Conservation (phyloP, 129 eudicot genomes). For the Artemisia tridentata region DNA sequence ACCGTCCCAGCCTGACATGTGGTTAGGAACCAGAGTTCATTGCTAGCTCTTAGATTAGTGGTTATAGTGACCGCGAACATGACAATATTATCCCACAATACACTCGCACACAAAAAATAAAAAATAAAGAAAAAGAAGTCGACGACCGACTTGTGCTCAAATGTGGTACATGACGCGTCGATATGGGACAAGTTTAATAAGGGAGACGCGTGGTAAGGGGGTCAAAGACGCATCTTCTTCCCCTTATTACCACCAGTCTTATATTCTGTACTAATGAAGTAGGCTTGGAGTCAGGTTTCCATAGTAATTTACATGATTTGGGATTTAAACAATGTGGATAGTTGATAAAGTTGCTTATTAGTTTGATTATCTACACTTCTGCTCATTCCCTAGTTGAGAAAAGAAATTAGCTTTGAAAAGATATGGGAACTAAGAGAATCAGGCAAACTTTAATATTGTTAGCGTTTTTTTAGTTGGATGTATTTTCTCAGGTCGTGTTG, state of each 20-base stretch:
- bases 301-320: neutral
- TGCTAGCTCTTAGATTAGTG: neutral
- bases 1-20: neutral
- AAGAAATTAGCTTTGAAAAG: neutral
- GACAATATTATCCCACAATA: too few species aligned
- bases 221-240: too few species aligned
- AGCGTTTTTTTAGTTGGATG: neutral
- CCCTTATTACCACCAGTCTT: too few species aligned
- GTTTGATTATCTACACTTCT: neutral
- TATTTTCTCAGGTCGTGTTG: neutral
- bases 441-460: neutral
- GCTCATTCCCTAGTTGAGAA: neutral
- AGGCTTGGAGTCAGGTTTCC: neutral
- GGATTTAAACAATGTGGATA: neutral
- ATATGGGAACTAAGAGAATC: neutral
- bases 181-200: too few species aligned
- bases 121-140: neutral
- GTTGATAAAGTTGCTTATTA: constrained; percentile 1
- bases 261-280: neutral
- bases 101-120: too few species aligned
- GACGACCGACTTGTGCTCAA: too few species aligned
- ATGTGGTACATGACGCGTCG: too few species aligned
- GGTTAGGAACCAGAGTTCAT: neutral
- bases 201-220: too few species aligned
- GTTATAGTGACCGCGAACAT: too few species aligned